A percentile compares a stretch with the other conserved stretches of the same genome.
Conservation (phyloP, 257 asterid species). For the Galeopsis tetrahit region DNA sequence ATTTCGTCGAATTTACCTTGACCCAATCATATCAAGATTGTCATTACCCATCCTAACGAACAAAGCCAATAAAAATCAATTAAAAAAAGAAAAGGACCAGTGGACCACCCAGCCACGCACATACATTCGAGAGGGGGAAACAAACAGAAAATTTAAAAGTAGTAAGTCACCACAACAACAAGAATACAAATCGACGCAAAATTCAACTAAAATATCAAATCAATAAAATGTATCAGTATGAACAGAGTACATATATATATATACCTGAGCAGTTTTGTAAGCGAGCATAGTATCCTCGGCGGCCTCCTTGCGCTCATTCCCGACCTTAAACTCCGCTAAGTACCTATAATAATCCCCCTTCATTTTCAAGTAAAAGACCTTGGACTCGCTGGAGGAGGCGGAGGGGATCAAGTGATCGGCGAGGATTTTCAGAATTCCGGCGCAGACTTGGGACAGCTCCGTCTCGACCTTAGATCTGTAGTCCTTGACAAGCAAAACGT, state of each 20-base stretch:
- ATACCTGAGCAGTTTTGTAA: constrained; percentile 70
- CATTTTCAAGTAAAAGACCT: constrained; percentile 69
- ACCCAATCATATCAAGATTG: constrained; percentile 1
- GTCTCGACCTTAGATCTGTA: constrained; percentile 66
- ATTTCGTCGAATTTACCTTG: background rate
- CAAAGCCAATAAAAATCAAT: background rate
- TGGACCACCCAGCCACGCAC: constrained; percentile 27
- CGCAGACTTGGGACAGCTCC: constrained; percentile 58
- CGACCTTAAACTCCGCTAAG: constrained; percentile 62
- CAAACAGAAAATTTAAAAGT: constrained; percentile 5
- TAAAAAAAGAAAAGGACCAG: background rate
- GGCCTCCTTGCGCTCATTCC: constrained; percentile 61
- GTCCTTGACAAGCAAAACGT: constrained; percentile 54
- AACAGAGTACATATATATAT: too few species aligned
- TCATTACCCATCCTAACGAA: background rate
- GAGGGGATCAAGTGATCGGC: constrained; percentile 50
- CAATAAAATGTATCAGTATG: background rate
- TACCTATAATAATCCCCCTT: constrained; percentile 68
- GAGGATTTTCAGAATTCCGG: constrained; percentile 52
- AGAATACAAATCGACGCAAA: background rate
- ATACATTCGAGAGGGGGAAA: background rate
- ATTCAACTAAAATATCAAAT: constrained; percentile 4
- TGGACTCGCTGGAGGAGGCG: constrained; percentile 51
- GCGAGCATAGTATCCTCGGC: constrained; percentile 68
- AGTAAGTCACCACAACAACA: background rate